These are phyloP conservation scores for Musa acuminata DNA, from an alignment of 176 grass and related monocot genomes.

Conservation along the genomic window DNA sequence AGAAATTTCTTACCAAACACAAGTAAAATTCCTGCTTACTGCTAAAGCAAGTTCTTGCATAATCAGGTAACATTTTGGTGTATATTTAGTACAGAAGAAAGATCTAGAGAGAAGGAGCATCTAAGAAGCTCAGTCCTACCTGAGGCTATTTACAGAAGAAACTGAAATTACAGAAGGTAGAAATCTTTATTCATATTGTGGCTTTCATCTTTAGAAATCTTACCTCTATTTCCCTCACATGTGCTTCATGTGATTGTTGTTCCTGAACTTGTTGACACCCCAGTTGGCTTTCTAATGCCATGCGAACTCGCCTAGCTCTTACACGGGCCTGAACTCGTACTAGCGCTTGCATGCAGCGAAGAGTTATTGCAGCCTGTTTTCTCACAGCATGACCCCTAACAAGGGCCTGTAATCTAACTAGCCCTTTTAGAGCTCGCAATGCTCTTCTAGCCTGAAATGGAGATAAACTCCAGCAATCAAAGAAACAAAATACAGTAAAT, in stretches of 20 bases:
- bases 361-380: conserved; percentile 93
- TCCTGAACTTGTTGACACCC: conserved; percentile 40
- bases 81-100: too few relatives aligned
- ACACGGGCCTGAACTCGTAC: conserved; percentile 89
- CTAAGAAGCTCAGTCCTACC: too few relatives aligned
- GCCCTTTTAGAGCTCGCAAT: conserved; percentile 70
- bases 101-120: too few relatives aligned
- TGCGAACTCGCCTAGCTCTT: conserved; percentile 71
- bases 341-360: conserved; percentile 90
- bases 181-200: too few relatives aligned
- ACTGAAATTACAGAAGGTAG: too few relatives aligned
- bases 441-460: conserved; percentile 84
- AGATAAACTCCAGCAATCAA: conserved; percentile 3
- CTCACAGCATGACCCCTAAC: conserved; percentile 90
- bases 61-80: too few relatives aligned
- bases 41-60: too few relatives aligned
- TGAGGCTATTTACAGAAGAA: too few relatives aligned
- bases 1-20: too few relatives aligned
- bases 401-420: conserved; percentile 93
- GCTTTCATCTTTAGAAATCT: conserved; percentile 3
- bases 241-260: conserved; percentile 32
- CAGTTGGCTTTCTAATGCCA: conserved; percentile 72
- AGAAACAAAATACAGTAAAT: background rate
- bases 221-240: conserved; percentile 82
- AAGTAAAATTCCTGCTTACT: too few relatives aligned